Conservation (phyloP, 371 early-diverging fungal genomes). For the Apophysomyces sp. region DNA sequence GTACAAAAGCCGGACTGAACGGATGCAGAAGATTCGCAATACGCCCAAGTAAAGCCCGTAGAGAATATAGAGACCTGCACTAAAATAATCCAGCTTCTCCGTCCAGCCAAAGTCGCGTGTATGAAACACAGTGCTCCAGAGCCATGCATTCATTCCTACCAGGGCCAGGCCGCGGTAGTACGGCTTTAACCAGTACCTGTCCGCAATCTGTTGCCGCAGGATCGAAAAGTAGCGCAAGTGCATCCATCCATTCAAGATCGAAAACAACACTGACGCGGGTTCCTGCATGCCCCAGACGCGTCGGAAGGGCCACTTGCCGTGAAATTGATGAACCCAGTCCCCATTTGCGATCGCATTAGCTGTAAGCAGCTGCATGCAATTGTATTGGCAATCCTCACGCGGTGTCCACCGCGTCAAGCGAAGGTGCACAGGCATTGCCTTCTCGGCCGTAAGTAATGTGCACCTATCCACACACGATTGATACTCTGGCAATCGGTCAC, state of each 20-base stretch:
- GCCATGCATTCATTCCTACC: constrained; percentile 81
- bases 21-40: constrained; percentile 57
- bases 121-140: constrained; percentile 94
- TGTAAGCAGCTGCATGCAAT: constrained; percentile 76
- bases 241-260: constrained; percentile 79
- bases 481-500: background rate
- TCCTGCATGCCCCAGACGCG: constrained; percentile 92
- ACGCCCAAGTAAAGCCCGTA: constrained; percentile 62
- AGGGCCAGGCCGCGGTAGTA: constrained; percentile 60
- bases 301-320: constrained; percentile 82
- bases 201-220: constrained; percentile 44
- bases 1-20: constrained; percentile 31
- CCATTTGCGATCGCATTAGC: constrained; percentile 27
- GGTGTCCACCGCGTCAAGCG: background rate
- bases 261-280: constrained; percentile 89
- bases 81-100: constrained; percentile 93
- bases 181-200: constrained; percentile 54
- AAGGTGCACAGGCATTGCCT: background rate
- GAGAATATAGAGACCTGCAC: constrained; percentile 80
- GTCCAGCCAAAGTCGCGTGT: constrained; percentile 82
- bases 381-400: constrained; percentile 74
- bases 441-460: background rate
- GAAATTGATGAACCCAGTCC: background rate
- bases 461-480: background rate
- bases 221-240: constrained; percentile 61